Evolutionary conservation across 1,284 basidiomycete genomes (phyloP), one percentile per base, ranked within the genome.

Genomic region (Rhodofomes roseus): DNA sequence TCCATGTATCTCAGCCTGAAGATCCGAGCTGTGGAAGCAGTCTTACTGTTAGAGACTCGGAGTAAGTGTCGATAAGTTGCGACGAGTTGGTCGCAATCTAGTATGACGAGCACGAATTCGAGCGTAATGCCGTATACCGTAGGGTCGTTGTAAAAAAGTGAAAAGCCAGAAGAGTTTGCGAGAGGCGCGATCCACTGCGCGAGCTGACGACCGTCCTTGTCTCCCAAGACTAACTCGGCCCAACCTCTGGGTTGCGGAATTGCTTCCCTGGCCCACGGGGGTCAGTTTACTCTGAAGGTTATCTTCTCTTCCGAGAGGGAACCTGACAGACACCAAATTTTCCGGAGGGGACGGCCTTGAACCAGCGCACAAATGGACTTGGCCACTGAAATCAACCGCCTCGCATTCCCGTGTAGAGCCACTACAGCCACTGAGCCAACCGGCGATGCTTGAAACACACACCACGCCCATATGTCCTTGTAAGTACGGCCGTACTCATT

Each of bases 321-420:
- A 87, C 90, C 85, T 88, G 89, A 83, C 73, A 80, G 80, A 76
- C 81, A 86, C 81, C 84, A 81, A 81, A 84, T 82, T 85, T 92
- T 91, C 89, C 84, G 87, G 88, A 91, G 90, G 89, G 87, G 86
- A 84, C 84, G 81, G 87, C 81, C 86, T 91, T 87, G 89, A 90
- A 90, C 86, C 85, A 89, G 89, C 88, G 90, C 90, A 83, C 89
- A 80, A 73, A 76, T 76, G 80, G 73, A 73, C 73, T 71, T 63
- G 64, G 48, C 81, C 87, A 84, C 82, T 90, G 85, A 76, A 63
- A 75, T 65, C 67, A 80, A 83, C 86, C 82, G 75, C 74, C 82
- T 83, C 83, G 77, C 87, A 91, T 90, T 87, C 89, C 88, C 84
- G 76, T 68, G 85, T 79, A 76, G 82, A 85, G 87, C 89, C 89